Evolutionary conservation across 345 rosid genomes (phyloP), one percentile per base, ranked within the genome.

Genomic region (Sonneratia alba): DNA sequence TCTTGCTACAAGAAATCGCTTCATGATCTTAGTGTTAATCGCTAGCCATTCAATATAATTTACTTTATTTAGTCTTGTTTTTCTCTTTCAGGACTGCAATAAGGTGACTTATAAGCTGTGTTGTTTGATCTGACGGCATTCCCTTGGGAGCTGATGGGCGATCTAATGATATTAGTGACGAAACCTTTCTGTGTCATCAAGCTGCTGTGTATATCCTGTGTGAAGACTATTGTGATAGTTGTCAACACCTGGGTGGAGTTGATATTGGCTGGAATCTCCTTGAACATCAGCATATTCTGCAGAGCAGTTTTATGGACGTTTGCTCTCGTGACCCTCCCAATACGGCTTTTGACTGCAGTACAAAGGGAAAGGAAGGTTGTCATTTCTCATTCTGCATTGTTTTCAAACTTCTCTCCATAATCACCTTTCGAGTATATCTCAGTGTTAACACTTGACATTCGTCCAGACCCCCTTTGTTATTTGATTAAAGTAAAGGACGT

Each of bases 321-420:
- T 70, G 86, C 91, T 72, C 77, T 93, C 61, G 36, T 80, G 61
- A 77, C 88, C 51, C 85, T 87, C 72, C 97, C 96, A 3, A 11
- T 75, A 15, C 87, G 89, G 8, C 56, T 93, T 68, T 72, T 85
- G 22, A 86, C 85, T 51, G 88, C 87, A 18, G 69, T 91, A 67
- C 85, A 79, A 47, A 81, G 90, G 72, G 96, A 91, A 78, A 81
- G 76, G 57, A 78, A 82, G 98, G 98, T 91, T 74, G 22, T 53
- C 22, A 53, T 16, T 8, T 47, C 13, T 10, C 49, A 11, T 47
- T 12, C 49, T 47, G 13, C 49, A 8, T 3, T 47, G 49, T 47
- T 47, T 10, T 47, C 49, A 8, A 3, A 47, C 49, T 47, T 47
- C 49, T 47, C 49, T 47, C 7, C 49, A 12, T 12, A 3, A 47